Evolutionary conservation across 371 early-diverging fungal species (phyloP).

Genomic region (Furculomyces boomerangus): DNA sequence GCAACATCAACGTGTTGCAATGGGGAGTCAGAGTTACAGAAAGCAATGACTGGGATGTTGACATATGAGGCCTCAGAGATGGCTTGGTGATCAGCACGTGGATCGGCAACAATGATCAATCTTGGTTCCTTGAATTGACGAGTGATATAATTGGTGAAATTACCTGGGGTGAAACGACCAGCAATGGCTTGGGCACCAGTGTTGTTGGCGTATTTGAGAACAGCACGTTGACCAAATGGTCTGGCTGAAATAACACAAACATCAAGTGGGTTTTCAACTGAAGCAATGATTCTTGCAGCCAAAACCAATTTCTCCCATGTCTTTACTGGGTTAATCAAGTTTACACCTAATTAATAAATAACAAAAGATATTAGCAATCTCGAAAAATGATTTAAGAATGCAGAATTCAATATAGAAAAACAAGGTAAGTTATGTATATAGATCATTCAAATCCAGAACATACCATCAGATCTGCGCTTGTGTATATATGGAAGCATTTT

Average conservation of each 20-base stretch:
- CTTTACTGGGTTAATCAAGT: slow-evolving; percentile 96
- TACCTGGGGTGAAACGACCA: slow-evolving; percentile 99
- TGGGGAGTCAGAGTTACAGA: slow-evolving; percentile 94
- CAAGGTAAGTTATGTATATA: background rate
- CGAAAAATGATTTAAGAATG: background rate
- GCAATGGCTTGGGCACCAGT: slow-evolving; percentile 95
- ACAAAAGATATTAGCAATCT: slow-evolving; percentile 14
- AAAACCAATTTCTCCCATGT: slow-evolving; percentile 99
- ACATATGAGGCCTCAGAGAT: slow-evolving; percentile 97
- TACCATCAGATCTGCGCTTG: slow-evolving; percentile 84
- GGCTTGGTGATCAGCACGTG: slow-evolving; percentile 96
- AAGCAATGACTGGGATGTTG: slow-evolving; percentile 98
- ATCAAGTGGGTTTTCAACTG: slow-evolving; percentile 90
- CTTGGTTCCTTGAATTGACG: slow-evolving; percentile 97
- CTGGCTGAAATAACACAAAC: slow-evolving; percentile 92
- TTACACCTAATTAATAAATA: slow-evolving; percentile 27
- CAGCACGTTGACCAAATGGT: slow-evolving; percentile 97
- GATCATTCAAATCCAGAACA: slow-evolving; percentile 7
- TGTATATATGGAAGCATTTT: slow-evolving; percentile 84
- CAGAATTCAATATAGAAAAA: background rate
- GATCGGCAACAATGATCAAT: slow-evolving; percentile 95
- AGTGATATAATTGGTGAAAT: slow-evolving; percentile 99
- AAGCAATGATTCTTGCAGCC: slow-evolving; percentile 95
- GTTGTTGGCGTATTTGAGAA: slow-evolving; percentile 93
- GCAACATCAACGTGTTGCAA: slow-evolving; percentile 93